Conservation (phyloP, 2,329 filamentous ascomycete species). For the Epichloe scottii region DNA sequence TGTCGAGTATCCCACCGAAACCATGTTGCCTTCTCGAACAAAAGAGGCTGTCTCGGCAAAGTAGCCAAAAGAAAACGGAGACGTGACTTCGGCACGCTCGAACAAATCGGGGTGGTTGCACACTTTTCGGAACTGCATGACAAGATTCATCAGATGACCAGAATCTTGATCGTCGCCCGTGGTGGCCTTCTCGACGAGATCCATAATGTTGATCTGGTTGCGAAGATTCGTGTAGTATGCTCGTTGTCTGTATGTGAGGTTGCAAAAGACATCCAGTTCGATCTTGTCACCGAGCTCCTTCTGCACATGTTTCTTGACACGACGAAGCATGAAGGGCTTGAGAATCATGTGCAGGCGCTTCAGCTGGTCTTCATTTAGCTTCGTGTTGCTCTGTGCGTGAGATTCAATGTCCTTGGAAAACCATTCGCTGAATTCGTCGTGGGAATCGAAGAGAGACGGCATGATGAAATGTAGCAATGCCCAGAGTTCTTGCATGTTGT, state of each 20-base stretch:
- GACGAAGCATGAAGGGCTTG: constrained; percentile 98
- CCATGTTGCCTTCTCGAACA: constrained; percentile 69
- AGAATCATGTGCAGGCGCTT: constrained; percentile 97
- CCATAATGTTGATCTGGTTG: constrained; percentile 97
- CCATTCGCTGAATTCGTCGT: constrained; percentile 89
- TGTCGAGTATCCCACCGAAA: constrained; percentile 77
- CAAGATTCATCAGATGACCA: constrained; percentile 94
- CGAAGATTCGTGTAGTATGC: constrained; percentile 86
- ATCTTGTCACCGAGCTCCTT: constrained; percentile 99
- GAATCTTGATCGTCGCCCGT: constrained; percentile 90
- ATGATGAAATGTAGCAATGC: constrained; percentile 97
- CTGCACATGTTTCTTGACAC: constrained; percentile 99
- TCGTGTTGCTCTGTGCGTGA: constrained; percentile 97
- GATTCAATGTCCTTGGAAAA: constrained; percentile 96
- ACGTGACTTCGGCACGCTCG: constrained; percentile 82
- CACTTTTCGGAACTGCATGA: constrained; percentile 99
- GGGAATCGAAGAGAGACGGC: constrained; percentile 94
- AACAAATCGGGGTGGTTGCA: constrained; percentile 98
- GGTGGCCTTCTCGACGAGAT: constrained; percentile 93
- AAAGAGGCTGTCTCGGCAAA: constrained; percentile 96
- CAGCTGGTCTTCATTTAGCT: constrained; percentile 95
- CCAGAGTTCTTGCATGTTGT: constrained; percentile 99
- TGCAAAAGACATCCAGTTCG: constrained; percentile 89
- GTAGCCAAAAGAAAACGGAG: constrained; percentile 69
- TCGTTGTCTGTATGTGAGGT: constrained; percentile 90